A percentile compares a stretch with the other conserved stretches of the same genome.
Conservation (phyloP, 345 rosid genomes). For the Linum tenue region DNA sequence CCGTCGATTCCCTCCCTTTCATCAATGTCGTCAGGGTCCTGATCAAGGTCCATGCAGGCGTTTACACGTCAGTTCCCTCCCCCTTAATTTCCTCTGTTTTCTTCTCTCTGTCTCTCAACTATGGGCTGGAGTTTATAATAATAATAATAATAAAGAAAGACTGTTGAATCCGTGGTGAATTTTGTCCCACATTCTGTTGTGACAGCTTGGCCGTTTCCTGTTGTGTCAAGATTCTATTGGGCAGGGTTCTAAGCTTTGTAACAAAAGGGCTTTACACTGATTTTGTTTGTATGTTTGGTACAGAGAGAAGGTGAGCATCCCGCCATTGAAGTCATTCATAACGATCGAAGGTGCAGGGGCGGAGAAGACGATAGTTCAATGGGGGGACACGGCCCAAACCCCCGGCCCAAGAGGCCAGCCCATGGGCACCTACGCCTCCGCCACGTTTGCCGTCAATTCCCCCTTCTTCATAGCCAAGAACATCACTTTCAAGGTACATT, state of each 20-base stretch:
- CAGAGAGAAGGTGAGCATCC: slow-evolving; percentile 84
- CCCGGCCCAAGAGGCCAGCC: slow-evolving; percentile 61
- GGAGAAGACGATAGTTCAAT: slow-evolving; percentile 69
- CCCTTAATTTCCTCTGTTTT: background rate
- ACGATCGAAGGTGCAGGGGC: slow-evolving; percentile 93
- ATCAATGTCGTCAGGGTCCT: slow-evolving; percentile 77
- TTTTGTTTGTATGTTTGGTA: background rate
- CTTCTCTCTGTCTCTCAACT: slow-evolving; percentile 1
- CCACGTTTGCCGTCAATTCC: slow-evolving; percentile 84
- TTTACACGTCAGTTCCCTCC: slow-evolving; percentile 64
- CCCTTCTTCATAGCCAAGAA: slow-evolving; percentile 84
- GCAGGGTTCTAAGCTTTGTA: background rate
- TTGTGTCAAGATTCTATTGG: too few species aligned
- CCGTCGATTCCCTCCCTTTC: slow-evolving; percentile 84
- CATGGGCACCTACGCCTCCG: slow-evolving; percentile 72
- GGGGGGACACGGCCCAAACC: slow-evolving; percentile 96
- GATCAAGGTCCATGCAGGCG: slow-evolving; percentile 88
- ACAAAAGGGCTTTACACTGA: background rate
- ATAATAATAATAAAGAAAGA: too few species aligned
- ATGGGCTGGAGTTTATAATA: too few species aligned
- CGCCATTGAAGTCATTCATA: slow-evolving; percentile 68
- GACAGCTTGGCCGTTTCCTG: too few species aligned
- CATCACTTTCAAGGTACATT: slow-evolving; percentile 73
- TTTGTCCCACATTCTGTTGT: too few species aligned
- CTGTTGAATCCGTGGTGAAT: too few species aligned